Base-by-base conservation (phyloP, 345 rosid species). In the Lepidium aucheri region DNA sequence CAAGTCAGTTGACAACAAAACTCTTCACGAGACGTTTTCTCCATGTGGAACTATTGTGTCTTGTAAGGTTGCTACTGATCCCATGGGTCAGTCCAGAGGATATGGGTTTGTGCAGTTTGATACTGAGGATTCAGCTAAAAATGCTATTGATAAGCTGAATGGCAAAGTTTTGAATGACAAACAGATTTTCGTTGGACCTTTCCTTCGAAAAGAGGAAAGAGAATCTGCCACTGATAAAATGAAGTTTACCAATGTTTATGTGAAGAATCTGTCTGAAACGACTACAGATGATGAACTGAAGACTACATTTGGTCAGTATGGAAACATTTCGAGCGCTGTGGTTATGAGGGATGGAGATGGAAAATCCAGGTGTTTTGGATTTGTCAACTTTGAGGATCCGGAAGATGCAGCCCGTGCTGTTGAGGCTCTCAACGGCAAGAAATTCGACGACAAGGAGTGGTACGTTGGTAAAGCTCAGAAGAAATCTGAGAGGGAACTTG, bases 391-490 rank as follows among this genome's bases (percentile, higher is more conserved):
- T 75, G 97, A 94, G 74, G 78, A 80, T 74, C 62, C 86, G 22
- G 95, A 90, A 62, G 97, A 88, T 77, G 99, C 99, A 32, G 92
- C 92, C 39, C 76, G 76, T 69, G 83, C 99, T 68, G 97, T 88
- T 38, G 97, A 90, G 53, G 85, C 86, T 11, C 96, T 93, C 4
- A 92, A 89, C 9, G 97, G 96, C 9, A 82, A 77, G 60, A 86
- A 81, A 69, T 16, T 83, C 77, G 97, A 86, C 44, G 98, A 87
- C 28, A 90, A 87, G 74, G 95, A 92, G 73, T 92, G 95, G 98
- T 92, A 73, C 76, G 96, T 92, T 7, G 95, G 97, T 53, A 92
- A 87, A 80, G 98, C 96, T 40, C 91, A 83, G 80, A 93, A 90
- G 83, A 93, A 88, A 65, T 86, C 83, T 59, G 97, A 90, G 74